Base-by-base conservation (phyloP, 805 yeast genomes). In the Zygosaccharomyces siamensis region DNA sequence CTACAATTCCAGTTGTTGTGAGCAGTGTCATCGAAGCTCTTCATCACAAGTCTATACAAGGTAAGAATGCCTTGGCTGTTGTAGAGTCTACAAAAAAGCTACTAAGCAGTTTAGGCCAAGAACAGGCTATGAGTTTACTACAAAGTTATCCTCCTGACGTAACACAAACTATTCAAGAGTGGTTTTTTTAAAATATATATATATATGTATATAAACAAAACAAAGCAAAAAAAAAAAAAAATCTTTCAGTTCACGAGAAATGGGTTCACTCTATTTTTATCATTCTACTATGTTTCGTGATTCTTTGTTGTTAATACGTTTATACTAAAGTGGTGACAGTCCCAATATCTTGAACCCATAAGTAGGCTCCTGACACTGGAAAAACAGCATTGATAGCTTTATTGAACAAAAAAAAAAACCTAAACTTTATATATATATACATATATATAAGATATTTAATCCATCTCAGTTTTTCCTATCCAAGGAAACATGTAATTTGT, bases 21-120 rank as follows among this genome's bases (percentile, higher is more conserved):
- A 87, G 84, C 46, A 71, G 78, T 39, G 84, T 89, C 7, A 73
- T 88, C 26, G 86, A 83, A 67, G 95, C 96, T 1, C 68, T 90
- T 46, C 71, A 77, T n/a, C 80, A 80, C 59, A 79, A 77, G 23
- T 72, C 90, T 1, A 73, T 90, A 40, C 69, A 72, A 16, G 96
- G 95, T 6, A 77, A 79, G 52, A 77, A 83, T n/a, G 92, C 90
- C 0, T 81, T 80, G 49, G 75, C 75, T 27, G 79, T 80, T 6
- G 85, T 84, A 4, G 69, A 67, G 3, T 75, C 88, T 1, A 76
- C 86, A 0, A 87, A 86, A 67, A 74, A 75, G 50, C 71, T 88
- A 38, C 69, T 90, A 47, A 74, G 81, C 16, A 72, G 79, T 5
- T 57, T 88, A 30, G 89, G 95, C 2, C 87, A 81, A 57, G 75